Base-by-base conservation (phyloP, 1,139 yeast genomes). In the Scheffersomyces quercinus region DNA sequence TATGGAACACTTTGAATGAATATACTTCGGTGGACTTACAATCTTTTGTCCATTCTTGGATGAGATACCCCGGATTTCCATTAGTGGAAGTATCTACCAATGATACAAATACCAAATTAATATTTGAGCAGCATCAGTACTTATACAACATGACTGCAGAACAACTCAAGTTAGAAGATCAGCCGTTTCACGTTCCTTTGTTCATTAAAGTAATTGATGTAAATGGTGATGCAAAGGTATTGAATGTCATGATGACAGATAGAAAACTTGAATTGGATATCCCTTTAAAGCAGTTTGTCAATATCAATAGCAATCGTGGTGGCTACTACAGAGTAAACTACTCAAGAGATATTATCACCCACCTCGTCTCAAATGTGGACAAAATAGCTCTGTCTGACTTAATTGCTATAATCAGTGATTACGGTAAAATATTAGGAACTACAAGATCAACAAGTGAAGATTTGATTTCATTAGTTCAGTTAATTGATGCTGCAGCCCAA, bases 11-110 rank as follows among this genome's bases (percentile, higher is more conserved):
- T 14, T 54, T 77, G 32, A 62, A 69, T 46, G 61, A 62, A 3
- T 47, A 49, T 8, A 56, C 68, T 0, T 53, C 63, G 1, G 46
- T 67, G 24, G 78, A 76, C 44, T 45, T 75, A 28, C 54, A 60
- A 32, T 51, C 64, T 39, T 78, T 81, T 44, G 68, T 77, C 50
- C 76, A 79, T 47, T 76, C 86, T 1, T 84, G 89, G 89, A 62
- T 75, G 5, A 70, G 80, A 53, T 62, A 74, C 16, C 72, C 82
- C 1, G 89, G 89, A 0, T 75, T 66, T 43, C 91, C 93, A 3
- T 56, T 79, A 2, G 57, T 85, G 12, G 58, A 61, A 7, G 81
- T 82, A 1, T 51, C 62, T 0, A 47, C 58, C 0, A 51, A 52
- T 16, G 58, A 58, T 0, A 68, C 55, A 8, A 58, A 39, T n/a